These are phyloP conservation scores for Saccharomyces hybrid DNA, from an alignment of 1,139 yeast species.

Conservation along the genomic window DNA sequence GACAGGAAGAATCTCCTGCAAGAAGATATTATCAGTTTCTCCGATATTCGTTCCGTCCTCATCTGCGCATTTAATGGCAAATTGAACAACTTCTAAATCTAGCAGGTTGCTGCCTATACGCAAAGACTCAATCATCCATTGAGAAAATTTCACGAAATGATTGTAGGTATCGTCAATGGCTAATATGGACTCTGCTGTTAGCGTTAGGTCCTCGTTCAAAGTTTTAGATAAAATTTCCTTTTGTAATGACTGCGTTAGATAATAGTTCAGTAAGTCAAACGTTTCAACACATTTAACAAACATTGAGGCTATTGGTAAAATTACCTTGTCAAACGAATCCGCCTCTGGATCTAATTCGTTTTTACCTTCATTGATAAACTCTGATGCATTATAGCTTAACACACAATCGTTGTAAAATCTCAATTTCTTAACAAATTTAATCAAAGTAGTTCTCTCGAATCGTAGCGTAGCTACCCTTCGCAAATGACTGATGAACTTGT, in stretches of 20 bases:
- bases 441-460: constrained; percentile 30
- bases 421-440: constrained; percentile 31
- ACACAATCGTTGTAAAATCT: constrained; percentile 28
- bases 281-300: constrained; percentile 26
- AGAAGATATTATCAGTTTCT: constrained; percentile 27
- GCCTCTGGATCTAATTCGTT: background rate
- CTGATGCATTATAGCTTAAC: constrained; percentile 10
- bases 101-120: constrained; percentile 16
- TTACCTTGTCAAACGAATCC: constrained; percentile 5
- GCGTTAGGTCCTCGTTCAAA: constrained; percentile 23
- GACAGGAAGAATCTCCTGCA: constrained; percentile 29
- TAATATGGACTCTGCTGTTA: constrained; percentile 20
- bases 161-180: constrained; percentile 28
- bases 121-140: constrained; percentile 31
- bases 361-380: constrained; percentile 6
- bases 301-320: constrained; percentile 20
- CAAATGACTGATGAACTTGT: constrained; percentile 27
- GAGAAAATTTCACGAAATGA: constrained; percentile 30
- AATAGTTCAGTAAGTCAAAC: constrained; percentile 28
- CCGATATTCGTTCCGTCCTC: constrained; percentile 27
- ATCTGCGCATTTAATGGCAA: constrained; percentile 28
- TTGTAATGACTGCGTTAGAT: constrained; percentile 28
- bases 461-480: constrained; percentile 27
- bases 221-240: constrained; percentile 32
- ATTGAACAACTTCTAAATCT: constrained; percentile 27